Evolutionary conservation across 192 early-diverging fungal genomes (phyloP).

Genomic region (Irineochytrium annulatum): DNA sequence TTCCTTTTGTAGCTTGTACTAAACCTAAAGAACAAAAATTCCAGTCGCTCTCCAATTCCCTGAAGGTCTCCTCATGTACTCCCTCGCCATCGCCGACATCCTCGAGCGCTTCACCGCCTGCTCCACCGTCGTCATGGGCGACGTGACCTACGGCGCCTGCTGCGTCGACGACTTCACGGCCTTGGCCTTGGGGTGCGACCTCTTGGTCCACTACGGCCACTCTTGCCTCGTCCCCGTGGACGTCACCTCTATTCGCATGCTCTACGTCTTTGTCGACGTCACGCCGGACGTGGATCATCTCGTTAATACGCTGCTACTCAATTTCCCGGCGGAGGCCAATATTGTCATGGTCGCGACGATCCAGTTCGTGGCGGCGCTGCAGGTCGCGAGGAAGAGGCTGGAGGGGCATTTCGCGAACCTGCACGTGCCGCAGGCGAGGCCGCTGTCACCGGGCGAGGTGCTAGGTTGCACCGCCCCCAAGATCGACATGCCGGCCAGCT

Average conservation of each 20-base stretch:
- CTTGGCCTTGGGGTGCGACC: conserved; percentile 87
- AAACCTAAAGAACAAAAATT: neutral
- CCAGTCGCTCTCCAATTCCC: conserved; percentile 93
- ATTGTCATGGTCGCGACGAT: conserved; percentile 88
- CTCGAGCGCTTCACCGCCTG: conserved; percentile 58
- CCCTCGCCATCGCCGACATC: conserved; percentile 89
- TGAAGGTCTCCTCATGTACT: conserved; percentile 93
- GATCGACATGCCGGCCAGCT: conserved; percentile 1
- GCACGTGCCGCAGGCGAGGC: conserved; percentile 87
- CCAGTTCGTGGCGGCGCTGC: conserved; percentile 89
- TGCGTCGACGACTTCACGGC: conserved; percentile 98
- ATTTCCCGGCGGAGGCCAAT: conserved; percentile 68
- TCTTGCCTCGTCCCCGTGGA: conserved; percentile 95
- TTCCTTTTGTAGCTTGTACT: neutral
- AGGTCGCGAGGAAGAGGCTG: conserved; percentile 60
- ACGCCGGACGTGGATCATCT: conserved; percentile 91
- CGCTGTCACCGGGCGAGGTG: conserved; percentile 92
- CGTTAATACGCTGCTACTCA: conserved; percentile 78
- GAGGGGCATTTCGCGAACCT: conserved; percentile 57
- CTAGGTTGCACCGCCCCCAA: conserved; percentile 91
- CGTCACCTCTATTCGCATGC: conserved; percentile 87
- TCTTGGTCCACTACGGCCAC: conserved; percentile 97
- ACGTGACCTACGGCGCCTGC: conserved; percentile 99
- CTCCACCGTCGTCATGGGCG: conserved; percentile 88
- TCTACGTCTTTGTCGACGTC: conserved; percentile 99